phyloP scores from a whole-genome alignment of 2,329 filamentous ascomycete genomes.

The Curvularia lunata region DNA sequence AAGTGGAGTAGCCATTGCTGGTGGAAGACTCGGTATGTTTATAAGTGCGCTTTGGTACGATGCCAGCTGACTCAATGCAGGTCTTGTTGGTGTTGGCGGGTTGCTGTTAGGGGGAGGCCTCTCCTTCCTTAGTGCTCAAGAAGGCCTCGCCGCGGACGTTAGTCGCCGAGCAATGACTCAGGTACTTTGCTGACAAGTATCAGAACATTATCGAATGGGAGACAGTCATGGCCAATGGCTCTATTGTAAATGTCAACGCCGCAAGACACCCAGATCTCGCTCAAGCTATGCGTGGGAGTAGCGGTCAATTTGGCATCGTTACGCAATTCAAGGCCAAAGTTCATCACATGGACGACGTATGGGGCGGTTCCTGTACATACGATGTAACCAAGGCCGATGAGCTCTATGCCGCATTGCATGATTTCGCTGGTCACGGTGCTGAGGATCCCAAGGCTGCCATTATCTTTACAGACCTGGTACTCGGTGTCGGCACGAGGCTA shows the following conservation, averaged over 20 bases:
- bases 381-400: slow-evolving; percentile 30
- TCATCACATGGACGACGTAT: slow-evolving; percentile 42
- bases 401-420: slow-evolving; percentile 45
- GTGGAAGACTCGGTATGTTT: slow-evolving; percentile 30
- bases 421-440: slow-evolving; percentile 37
- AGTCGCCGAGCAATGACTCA: slow-evolving; percentile 1
- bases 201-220: slow-evolving; percentile 44
- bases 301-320: slow-evolving; percentile 38
- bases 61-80: slow-evolving; percentile 11
- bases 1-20: slow-evolving; percentile 45
- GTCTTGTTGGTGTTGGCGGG: slow-evolving; percentile 33
- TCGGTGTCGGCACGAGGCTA: slow-evolving; percentile 11
- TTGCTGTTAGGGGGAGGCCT: slow-evolving; percentile 30
- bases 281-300: slow-evolving; percentile 40
- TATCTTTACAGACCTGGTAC: slow-evolving; percentile 27
- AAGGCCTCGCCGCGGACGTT: slow-evolving; percentile 37
- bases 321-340: slow-evolving; percentile 33
- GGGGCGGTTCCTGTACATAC: slow-evolving; percentile 51
- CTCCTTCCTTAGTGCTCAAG: slow-evolving; percentile 34
- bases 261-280: slow-evolving; percentile 40
- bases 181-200: not conserved
- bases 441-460: slow-evolving; percentile 34
- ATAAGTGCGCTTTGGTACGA: not conserved
- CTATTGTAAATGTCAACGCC: slow-evolving; percentile 34
- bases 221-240: slow-evolving; percentile 41